A percentile compares a stretch with the other conserved stretches of the same genome.
phyloP scores from a whole-genome alignment of 768 basidiomycete species.

The Pisolithus tinctorius region DNA sequence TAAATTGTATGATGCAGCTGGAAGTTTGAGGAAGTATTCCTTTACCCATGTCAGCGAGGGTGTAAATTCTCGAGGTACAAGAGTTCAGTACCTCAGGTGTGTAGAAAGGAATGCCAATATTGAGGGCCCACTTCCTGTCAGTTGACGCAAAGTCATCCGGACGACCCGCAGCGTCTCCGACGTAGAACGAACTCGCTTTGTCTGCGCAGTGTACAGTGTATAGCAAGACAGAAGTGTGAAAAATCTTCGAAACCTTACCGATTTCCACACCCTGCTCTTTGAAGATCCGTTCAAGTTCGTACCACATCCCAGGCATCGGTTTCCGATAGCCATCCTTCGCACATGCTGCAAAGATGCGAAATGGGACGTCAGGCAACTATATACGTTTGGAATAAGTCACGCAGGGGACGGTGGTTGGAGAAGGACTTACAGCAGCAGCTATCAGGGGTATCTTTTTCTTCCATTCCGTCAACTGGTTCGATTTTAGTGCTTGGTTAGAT shows the following conservation, averaged over 20 bases:
- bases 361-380: constrained; percentile 74
- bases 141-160: constrained; percentile 69
- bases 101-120: constrained; percentile 63
- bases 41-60: constrained; percentile 24
- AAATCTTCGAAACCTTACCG: constrained; percentile 36
- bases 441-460: constrained; percentile 70
- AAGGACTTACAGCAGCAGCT: constrained; percentile 47
- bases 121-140: constrained; percentile 82
- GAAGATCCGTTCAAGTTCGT: constrained; percentile 60
- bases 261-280: constrained; percentile 51
- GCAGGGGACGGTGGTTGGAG: neutral
- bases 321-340: constrained; percentile 74
- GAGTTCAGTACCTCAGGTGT: constrained; percentile 68
- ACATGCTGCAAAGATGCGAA: constrained; percentile 73
- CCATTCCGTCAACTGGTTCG: constrained; percentile 51
- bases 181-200: constrained; percentile 59
- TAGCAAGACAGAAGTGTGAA: neutral
- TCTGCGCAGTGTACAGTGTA: constrained; percentile 39
- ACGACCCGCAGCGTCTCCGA: constrained; percentile 89
- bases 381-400: neutral
- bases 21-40: constrained; percentile 73
- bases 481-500: constrained; percentile 69
- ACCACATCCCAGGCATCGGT: constrained; percentile 86
- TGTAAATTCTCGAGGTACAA: neutral
- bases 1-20: constrained; percentile 37